Percentiles rank a stretch among this genome's conserved stretches.
Evolutionary conservation across 2,329 filamentous ascomycete species (phyloP).

Genomic region (Lasiodiplodia sp.): DNA sequence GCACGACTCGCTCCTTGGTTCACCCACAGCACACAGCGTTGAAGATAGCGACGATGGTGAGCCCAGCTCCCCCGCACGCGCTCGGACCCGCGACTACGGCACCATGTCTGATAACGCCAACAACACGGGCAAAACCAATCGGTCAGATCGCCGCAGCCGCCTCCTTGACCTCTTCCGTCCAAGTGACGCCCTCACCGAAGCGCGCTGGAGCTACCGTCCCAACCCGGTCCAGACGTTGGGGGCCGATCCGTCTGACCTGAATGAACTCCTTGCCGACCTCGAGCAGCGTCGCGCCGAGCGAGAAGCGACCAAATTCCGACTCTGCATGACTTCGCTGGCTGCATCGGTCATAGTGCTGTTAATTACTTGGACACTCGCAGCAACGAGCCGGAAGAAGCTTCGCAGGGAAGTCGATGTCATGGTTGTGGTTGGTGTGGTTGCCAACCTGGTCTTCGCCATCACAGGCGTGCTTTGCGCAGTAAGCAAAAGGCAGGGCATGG

Average conservation of each 20-base stretch:
- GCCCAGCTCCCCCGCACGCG: slow-evolving; percentile 3
- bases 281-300: slow-evolving; percentile 42
- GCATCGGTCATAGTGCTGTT: slow-evolving; percentile 69
- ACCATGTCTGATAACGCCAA: slow-evolving; percentile 8
- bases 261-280: slow-evolving; percentile 23
- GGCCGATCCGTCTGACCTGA: slow-evolving; percentile 13
- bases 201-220: slow-evolving; percentile 9
- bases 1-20: slow-evolving; percentile 42
- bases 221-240: slow-evolving; percentile 13
- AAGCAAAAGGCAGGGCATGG: slow-evolving; percentile 57
- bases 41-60: slow-evolving; percentile 37
- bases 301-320: slow-evolving; percentile 45
- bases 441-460: slow-evolving; percentile 70
- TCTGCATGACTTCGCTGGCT: slow-evolving; percentile 60
- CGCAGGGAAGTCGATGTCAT: slow-evolving; percentile 76
- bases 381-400: slow-evolving; percentile 72
- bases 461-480: slow-evolving; percentile 67
- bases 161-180: slow-evolving; percentile 28
- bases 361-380: slow-evolving; percentile 70
- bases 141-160: neutral
- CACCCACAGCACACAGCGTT: slow-evolving; percentile 32
- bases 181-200: neutral
- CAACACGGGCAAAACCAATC: slow-evolving; percentile 31
- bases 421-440: slow-evolving; percentile 72
- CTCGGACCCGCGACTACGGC: slow-evolving; percentile 45